Conservation (phyloP, 1,284 basidiomycete species). For the Mycosarcoma maydis region DNA sequence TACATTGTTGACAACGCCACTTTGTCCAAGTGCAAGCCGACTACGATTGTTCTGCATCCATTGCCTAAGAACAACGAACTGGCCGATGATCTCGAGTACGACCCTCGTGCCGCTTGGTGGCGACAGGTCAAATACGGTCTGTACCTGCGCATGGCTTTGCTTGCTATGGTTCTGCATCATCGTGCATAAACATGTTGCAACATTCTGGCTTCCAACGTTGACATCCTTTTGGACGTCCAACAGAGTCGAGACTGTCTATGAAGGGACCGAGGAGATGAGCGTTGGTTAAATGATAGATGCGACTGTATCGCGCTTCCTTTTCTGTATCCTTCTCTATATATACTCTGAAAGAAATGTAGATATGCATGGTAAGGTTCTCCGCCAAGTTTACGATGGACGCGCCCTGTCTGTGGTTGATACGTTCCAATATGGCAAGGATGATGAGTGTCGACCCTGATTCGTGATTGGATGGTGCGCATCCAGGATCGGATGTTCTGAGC, state of each 20-base stretch:
- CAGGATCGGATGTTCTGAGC: not conserved
- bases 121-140: constrained; percentile 98
- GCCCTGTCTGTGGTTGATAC: no score
- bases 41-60: constrained; percentile 98
- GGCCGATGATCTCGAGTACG: constrained; percentile 97
- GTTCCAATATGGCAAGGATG: no score
- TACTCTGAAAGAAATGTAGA: constrained; percentile 3
- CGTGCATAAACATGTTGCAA: constrained; percentile 6
- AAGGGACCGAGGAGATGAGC: not conserved
- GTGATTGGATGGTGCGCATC: not conserved
- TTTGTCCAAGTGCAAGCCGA: constrained; percentile 87
- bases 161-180: constrained; percentile 60
- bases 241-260: constrained; percentile 12
- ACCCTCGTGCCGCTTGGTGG: constrained; percentile 95
- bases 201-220: not conserved
- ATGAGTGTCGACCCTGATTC: constrained; percentile 1
- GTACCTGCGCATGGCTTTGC: constrained; percentile 71
- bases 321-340: not conserved
- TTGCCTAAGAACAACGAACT: constrained; percentile 95
- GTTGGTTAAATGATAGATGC: not conserved
- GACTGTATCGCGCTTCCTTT: not conserved
- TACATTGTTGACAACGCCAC: constrained; percentile 95
- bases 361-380: not conserved
- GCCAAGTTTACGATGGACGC: not conserved
- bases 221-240: not conserved